Percentiles rank a stretch among this genome's conserved stretches.
Conservation (phyloP, 371 early-diverging fungal species). For the Mucor circinelloides region DNA sequence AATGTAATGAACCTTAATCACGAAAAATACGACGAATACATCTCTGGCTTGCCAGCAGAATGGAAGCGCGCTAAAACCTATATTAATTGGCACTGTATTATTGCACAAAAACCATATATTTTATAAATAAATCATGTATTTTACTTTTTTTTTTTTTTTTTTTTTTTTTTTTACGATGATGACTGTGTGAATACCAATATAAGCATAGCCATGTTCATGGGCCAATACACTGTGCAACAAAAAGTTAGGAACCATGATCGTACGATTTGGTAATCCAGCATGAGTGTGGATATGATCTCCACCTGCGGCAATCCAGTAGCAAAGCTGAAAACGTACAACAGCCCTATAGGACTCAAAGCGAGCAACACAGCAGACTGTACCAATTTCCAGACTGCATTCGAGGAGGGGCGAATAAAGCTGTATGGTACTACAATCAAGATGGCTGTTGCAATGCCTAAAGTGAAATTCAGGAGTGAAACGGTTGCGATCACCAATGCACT, state of each 20-base stretch:
- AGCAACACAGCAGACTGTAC: constrained; percentile 58
- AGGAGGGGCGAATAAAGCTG: constrained; percentile 54
- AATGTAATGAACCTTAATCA: constrained; percentile 28
- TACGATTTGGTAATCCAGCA: constrained; percentile 61
- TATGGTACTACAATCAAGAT: constrained; percentile 69
- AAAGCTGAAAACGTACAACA: constrained; percentile 34
- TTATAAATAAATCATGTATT: background rate
- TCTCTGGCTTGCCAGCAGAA: constrained; percentile 38
- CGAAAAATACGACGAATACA: constrained; percentile 35
- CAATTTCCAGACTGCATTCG: constrained; percentile 15
- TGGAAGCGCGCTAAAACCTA: constrained; percentile 42
- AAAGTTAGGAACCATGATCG: constrained; percentile 66
- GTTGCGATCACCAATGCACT: constrained; percentile 76
- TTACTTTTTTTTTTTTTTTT: background rate
- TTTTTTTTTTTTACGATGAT: background rate
- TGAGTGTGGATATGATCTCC: constrained; percentile 34
- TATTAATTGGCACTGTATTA: constrained; percentile 49
- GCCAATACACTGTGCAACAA: constrained; percentile 67
- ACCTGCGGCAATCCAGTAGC: constrained; percentile 28
- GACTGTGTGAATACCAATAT: constrained; percentile 38
- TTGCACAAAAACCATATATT: constrained; percentile 45
- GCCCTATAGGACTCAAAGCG: constrained; percentile 56
- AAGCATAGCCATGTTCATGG: constrained; percentile 64
- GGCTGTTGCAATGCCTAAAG: constrained; percentile 76
- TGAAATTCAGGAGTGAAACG: constrained; percentile 83